Base-by-base conservation (phyloP, 1,284 basidiomycete genomes). In the Pseudozyma tsukubaensis region DNA sequence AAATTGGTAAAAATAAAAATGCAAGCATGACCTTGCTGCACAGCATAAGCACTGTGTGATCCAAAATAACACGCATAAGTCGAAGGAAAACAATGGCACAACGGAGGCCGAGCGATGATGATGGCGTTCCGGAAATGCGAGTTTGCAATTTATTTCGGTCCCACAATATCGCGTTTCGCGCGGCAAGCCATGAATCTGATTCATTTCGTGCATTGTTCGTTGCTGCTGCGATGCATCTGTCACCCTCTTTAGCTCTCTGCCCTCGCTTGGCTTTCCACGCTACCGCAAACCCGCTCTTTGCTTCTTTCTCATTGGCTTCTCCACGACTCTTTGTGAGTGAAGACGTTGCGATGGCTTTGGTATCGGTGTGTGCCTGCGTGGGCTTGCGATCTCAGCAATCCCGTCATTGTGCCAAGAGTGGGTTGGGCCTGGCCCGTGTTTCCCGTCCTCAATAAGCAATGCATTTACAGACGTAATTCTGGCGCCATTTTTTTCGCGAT, bases 211-310 rank as follows among this genome's bases (percentile, higher is more conserved):
- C 42, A 21, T 21, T 21, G 24, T 29, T 29, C 24, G 24, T 29
- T 6, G 24, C 24, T 29, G 24, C 24, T 29, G 24, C 24, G 24
- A 29, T 3, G 24, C 3, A 29, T 29, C 24, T 29, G 24, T n/a
- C 19, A 44, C 43, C 19, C 43, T 44, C n/a, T n/a, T 19, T 16
- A 44, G 18, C 43, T 11, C 18, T 14, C 11, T 11, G 11, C 3
- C n/a, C 48, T 49, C 48, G 48, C 48, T 53, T 53, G 24, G 40
- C 51, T 18, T 45, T 36, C 34, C 34, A 45, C 42, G 44, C 42
- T 54, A 34, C 52, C 52, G 52, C 52, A 44, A 32, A 54, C 14
- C 42, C 52, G 52, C 52, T 43, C 34, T 21, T 12, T 13, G n/a
- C n/a, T 47, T 32, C 40, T 40, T 19, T 42, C 24, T 19, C 10